phyloP scores from a whole-genome alignment of 129 eudicot species.

The Artemisia argyi region DNA sequence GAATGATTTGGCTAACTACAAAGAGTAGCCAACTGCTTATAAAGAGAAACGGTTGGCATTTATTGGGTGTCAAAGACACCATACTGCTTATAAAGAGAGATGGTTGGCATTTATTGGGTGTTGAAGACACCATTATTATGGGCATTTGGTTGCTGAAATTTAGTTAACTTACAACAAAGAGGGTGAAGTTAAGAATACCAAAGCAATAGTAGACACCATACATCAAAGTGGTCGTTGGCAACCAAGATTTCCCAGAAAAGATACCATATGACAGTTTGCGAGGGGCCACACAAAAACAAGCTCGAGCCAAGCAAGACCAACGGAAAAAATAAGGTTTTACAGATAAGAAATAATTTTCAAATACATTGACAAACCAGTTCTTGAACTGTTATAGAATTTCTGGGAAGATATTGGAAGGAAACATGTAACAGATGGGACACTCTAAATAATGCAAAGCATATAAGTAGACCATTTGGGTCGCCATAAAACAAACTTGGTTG shows the following conservation, averaged over 20 bases:
- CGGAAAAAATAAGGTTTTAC: conserved; percentile 70
- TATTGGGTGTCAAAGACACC: too few species aligned
- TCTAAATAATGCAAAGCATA: too few species aligned
- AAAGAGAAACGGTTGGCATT: too few species aligned
- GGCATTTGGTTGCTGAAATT: background rate
- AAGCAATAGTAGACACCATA: conserved; percentile 55
- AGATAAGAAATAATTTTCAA: conserved; percentile 52
- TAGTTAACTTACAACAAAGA: background rate
- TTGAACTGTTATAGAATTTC: conserved; percentile 42
- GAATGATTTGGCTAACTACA: too few species aligned
- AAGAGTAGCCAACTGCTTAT: too few species aligned
- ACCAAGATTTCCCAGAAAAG: conserved; percentile 51
- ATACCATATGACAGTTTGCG: conserved; percentile 48
- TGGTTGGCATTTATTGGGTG: too few species aligned
- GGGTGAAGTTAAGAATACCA: conserved; percentile 31
- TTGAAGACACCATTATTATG: too few species aligned
- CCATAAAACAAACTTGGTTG: too few species aligned
- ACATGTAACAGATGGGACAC: too few species aligned
- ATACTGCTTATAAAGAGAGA: too few species aligned
- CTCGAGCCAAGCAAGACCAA: conserved; percentile 69
- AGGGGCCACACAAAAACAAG: conserved; percentile 71
- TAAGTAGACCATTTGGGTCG: too few species aligned
- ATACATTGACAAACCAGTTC: conserved; percentile 37
- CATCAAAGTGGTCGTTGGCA: conserved; percentile 50
- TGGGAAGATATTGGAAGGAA: conserved; percentile 50